Evolutionary conservation across 805 yeast genomes (phyloP).

Genomic region (Starmera dryadoides): DNA sequence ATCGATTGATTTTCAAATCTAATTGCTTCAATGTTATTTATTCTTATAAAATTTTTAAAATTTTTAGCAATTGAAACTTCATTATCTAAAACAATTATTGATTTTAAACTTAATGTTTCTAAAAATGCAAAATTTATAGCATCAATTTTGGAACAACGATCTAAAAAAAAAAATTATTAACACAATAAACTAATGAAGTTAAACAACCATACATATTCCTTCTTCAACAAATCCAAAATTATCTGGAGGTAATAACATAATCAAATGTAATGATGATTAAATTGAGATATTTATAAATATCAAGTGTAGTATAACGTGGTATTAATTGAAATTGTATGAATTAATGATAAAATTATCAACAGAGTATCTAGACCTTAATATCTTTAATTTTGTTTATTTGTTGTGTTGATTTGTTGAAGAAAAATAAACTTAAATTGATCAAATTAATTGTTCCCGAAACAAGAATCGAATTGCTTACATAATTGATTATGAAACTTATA

Average conservation of each 20-base stretch:
- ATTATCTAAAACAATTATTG: slow-evolving; percentile 72
- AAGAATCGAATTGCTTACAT: too few species aligned
- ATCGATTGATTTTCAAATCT: slow-evolving; percentile 24
- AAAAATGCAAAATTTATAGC: slow-evolving; percentile 73
- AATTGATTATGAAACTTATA: too few species aligned
- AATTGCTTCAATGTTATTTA: slow-evolving; percentile 42
- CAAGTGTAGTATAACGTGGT: too few species aligned
- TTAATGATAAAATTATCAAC: too few species aligned
- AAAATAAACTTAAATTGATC: too few species aligned
- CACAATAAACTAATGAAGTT: too few species aligned
- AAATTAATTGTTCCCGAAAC: too few species aligned
- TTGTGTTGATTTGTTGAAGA: too few species aligned
- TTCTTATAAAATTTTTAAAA: slow-evolving; percentile 56
- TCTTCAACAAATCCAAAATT: slow-evolving; percentile 88
- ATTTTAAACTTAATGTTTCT: slow-evolving; percentile 59
- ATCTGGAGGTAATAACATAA: slow-evolving; percentile 87
- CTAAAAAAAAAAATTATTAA: slow-evolving; percentile 15
- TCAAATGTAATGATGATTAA: not conserved
- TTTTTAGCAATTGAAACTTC: slow-evolving; percentile 70
- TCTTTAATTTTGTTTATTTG: too few species aligned
- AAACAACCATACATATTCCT: slow-evolving; percentile 54
- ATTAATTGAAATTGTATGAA: too few species aligned
- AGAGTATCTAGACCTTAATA: too few species aligned
- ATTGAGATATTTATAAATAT: too few species aligned
- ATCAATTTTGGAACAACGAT: slow-evolving; percentile 75